These are phyloP conservation scores for Cladophialophora carrionii DNA, from an alignment of 2,329 filamentous ascomycete species.

Conservation along the genomic window DNA sequence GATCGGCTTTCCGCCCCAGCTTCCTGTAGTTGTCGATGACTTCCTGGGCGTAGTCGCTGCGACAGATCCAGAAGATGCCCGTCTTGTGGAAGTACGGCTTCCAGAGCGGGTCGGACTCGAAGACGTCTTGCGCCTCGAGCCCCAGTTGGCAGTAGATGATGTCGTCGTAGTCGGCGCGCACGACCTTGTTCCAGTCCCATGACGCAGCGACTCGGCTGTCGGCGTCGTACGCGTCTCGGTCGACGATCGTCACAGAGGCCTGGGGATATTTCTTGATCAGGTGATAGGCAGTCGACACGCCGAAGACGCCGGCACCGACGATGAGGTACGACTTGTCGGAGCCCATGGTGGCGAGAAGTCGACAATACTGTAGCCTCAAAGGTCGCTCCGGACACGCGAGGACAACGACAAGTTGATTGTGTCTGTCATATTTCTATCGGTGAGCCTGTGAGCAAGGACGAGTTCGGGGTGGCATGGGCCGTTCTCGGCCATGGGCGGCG, in stretches of 20 bases:
- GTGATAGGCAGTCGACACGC: constrained; percentile 57
- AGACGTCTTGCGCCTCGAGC: constrained; percentile 42
- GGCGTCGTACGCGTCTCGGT: constrained; percentile 43
- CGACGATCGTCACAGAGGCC: constrained; percentile 53
- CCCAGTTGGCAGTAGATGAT: constrained; percentile 41
- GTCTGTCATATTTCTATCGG: constrained; percentile 4
- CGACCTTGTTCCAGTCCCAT: constrained; percentile 39
- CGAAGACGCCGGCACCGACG: constrained; percentile 57
- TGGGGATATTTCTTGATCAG: constrained; percentile 55
- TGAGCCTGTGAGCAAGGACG: not conserved
- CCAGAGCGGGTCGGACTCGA: constrained; percentile 44
- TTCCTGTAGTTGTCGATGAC: constrained; percentile 57
- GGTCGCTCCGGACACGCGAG: not conserved
- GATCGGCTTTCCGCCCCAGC: constrained; percentile 53
- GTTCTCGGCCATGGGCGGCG: not conserved
- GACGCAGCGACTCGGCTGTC: constrained; percentile 42
- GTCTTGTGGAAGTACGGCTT: constrained; percentile 56
- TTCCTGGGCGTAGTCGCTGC: constrained; percentile 53
- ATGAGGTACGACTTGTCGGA: constrained; percentile 44
- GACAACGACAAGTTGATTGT: not conserved
- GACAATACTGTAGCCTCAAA: not conserved
- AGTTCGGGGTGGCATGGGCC: not conserved
- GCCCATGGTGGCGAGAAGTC: not conserved
- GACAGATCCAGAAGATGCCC: constrained; percentile 55
- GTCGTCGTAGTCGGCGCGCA: constrained; percentile 39